A percentile compares a stretch with the other conserved stretches of the same genome.
Conservation (phyloP, 2,329 filamentous ascomycete species). For the Ascochyta rabiei region DNA sequence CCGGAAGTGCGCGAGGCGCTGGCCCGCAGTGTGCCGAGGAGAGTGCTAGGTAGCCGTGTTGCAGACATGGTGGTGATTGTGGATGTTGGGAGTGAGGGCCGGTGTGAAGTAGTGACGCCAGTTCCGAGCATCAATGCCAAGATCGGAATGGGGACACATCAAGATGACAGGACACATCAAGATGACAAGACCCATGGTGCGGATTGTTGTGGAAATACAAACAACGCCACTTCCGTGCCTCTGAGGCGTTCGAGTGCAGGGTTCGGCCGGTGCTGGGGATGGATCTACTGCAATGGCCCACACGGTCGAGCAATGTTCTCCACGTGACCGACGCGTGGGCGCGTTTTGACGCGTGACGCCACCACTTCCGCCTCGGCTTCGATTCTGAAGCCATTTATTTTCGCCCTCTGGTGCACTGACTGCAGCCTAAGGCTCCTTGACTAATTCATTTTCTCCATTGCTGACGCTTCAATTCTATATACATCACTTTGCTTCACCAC, state of each 20-base stretch:
- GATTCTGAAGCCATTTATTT: background rate
- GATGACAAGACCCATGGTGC: background rate
- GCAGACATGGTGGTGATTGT: constrained; percentile 37
- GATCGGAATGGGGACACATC: background rate
- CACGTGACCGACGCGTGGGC: constrained; percentile 15
- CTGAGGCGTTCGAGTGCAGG: background rate
- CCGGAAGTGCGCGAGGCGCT: constrained; percentile 23
- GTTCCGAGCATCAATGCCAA: constrained; percentile 14
- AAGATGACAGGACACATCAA: background rate
- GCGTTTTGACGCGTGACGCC: constrained; percentile 17
- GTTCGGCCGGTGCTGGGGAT: background rate
- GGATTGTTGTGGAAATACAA: background rate
- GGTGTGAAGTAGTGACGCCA: constrained; percentile 24
- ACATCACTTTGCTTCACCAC: background rate
- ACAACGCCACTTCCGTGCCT: background rate
- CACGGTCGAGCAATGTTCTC: background rate
- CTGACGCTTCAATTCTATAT: background rate
- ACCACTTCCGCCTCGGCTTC: constrained; percentile 5
- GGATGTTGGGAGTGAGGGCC: constrained; percentile 13
- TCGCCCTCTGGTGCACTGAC: background rate
- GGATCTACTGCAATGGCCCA: too few relatives aligned
- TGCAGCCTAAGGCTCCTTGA: background rate
- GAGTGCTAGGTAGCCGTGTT: constrained; percentile 30
- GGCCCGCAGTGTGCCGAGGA: constrained; percentile 33
- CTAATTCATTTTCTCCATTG: background rate